phyloP scores from a whole-genome alignment of 176 grass and related monocot species.

The Triticum monococcum region DNA sequence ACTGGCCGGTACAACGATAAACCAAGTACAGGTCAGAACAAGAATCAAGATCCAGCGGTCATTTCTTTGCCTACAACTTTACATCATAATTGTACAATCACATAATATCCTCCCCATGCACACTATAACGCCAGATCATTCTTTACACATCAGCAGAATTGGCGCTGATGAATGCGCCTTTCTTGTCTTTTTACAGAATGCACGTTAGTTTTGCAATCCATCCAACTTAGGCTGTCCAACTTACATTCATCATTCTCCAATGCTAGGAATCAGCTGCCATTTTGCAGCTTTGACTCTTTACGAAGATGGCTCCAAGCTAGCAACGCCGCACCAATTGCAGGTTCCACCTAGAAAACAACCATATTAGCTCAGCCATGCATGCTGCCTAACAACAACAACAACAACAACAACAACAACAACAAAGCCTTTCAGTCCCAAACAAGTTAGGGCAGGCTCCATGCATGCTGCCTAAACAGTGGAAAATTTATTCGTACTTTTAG shows the following conservation, averaged over 20 bases:
- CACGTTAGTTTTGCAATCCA: not conserved
- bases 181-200: slow-evolving; percentile 18
- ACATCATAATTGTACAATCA: slow-evolving; percentile 32
- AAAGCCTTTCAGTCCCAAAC: too few relatives aligned
- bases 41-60: slow-evolving; percentile 1
- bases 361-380: not conserved
- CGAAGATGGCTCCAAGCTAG: slow-evolving; percentile 57
- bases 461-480: not conserved
- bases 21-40: slow-evolving; percentile 4
- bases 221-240: not conserved
- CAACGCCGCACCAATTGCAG: slow-evolving; percentile 84
- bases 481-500: too few relatives aligned
- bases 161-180: slow-evolving; percentile 25
- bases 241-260: slow-evolving; percentile 14
- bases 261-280: slow-evolving; percentile 42
- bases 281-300: slow-evolving; percentile 44
- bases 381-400: too few relatives aligned
- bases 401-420: too few relatives aligned
- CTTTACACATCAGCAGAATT: slow-evolving; percentile 13
- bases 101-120: not conserved
- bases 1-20: not conserved
- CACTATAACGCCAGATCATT: not conserved
- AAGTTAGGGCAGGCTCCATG: not conserved
- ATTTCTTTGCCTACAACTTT: slow-evolving; percentile 25
- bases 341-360: slow-evolving; percentile 63